Percentiles rank a stretch among this genome's conserved stretches.
phyloP scores from a whole-genome alignment of 164 flowering plant species.

The Aristolochia fimbriata region DNA sequence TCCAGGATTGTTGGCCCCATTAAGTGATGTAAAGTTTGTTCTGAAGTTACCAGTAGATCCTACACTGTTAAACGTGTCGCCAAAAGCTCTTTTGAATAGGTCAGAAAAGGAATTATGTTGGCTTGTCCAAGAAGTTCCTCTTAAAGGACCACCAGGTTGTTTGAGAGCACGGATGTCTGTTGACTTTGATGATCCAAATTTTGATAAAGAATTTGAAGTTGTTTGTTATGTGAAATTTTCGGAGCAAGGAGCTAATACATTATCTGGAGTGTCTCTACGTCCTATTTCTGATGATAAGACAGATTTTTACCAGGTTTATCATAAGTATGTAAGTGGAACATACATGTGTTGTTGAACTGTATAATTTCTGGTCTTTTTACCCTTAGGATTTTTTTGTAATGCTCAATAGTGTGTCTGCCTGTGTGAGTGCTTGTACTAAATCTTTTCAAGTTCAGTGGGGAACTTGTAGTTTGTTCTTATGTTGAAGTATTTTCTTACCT shows the following conservation, averaged over 20 bases:
- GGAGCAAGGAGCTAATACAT: conserved; percentile 43
- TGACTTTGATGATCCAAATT: conserved; percentile 57
- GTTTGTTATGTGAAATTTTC: conserved; percentile 66
- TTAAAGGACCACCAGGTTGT: conserved; percentile 63
- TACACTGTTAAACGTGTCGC: conserved; percentile 72
- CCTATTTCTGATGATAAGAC: conserved; percentile 75
- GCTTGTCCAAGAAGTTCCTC: conserved; percentile 79
- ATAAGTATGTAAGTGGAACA: conserved; percentile 40
- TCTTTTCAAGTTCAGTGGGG: too few relatives aligned
- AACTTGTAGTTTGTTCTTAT: too few relatives aligned
- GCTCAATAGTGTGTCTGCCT: too few relatives aligned
- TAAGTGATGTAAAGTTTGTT: conserved; percentile 66
- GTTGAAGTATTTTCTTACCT: too few relatives aligned
- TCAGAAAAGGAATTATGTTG: conserved; percentile 82
- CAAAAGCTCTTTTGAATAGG: conserved; percentile 82
- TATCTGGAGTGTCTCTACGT: conserved; percentile 67
- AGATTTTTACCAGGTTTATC: conserved; percentile 58
- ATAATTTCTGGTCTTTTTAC: too few relatives aligned
- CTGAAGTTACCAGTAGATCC: conserved; percentile 88
- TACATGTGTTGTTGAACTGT: conserved; percentile 56
- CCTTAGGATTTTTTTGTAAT: too few relatives aligned
- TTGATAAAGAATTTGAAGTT: conserved; percentile 59
- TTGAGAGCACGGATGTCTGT: conserved; percentile 83
- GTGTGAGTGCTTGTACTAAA: too few relatives aligned
- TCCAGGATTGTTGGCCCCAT: conserved; percentile 63